phyloP scores from a whole-genome alignment of 257 asterid species.

The Solanum boliviense region DNA sequence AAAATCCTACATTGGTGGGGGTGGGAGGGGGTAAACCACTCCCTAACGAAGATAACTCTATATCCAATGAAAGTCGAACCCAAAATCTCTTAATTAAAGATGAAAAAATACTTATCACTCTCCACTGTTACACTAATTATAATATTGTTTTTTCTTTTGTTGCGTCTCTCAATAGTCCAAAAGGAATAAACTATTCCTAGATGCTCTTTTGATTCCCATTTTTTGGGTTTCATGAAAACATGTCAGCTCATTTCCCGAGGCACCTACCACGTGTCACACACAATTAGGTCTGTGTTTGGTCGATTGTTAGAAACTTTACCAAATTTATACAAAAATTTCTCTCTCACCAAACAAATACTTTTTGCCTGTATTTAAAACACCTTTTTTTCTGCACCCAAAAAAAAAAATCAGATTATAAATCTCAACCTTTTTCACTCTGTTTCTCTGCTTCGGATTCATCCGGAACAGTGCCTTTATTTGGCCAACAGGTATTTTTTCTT shows the following conservation, averaged over 20 bases:
- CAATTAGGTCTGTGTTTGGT: neutral
- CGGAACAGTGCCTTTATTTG: neutral
- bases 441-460: neutral
- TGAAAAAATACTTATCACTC: no score
- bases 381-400: neutral
- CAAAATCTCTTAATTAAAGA: no score
- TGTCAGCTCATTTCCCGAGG: neutral
- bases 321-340: neutral
- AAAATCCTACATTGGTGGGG: no score
- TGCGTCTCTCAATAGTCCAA: neutral
- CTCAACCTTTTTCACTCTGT: neutral
- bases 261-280: neutral
- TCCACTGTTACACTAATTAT: no score
- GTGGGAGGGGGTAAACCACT: no score
- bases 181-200: neutral
- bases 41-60: no score
- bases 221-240: neutral
- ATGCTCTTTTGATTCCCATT: neutral
- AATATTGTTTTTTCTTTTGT: no score
- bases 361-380: neutral
- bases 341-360: neutral
- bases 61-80: no score
- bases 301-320: neutral
- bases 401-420: neutral
- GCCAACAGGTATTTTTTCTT: neutral